Conservation (phyloP, 139 green algal genomes). For the Auxenochlorella pyrenoidosa region DNA sequence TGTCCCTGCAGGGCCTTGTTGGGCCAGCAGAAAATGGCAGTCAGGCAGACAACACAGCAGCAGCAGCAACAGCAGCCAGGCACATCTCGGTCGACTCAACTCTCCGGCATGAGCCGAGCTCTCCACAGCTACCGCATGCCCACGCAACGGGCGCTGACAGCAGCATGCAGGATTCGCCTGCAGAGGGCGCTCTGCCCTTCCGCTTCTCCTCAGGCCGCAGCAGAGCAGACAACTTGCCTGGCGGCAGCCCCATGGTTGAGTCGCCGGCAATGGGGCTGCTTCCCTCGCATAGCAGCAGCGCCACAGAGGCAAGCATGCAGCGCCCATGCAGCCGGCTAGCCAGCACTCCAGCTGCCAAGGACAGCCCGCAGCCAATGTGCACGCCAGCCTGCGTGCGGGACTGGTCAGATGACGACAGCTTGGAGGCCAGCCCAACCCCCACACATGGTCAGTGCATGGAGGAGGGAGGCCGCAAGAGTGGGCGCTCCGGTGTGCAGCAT, state of each 20-base stretch:
- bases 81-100: background rate
- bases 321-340: background rate
- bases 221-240: background rate
- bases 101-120: background rate
- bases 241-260: constrained; percentile 18
- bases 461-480: no score
- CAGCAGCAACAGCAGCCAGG: background rate
- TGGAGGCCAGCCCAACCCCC: background rate
- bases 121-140: background rate
- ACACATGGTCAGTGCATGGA: no score
- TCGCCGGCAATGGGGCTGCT: background rate
- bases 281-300: background rate
- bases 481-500: no score
- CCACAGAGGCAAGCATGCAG: background rate
- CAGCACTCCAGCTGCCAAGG: background rate
- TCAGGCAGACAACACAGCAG: background rate
- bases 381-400: constrained; percentile 6
- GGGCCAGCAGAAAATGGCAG: background rate
- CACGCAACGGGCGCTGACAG: background rate
- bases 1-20: constrained; percentile 27
- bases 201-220: background rate
- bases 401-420: constrained; percentile 15
- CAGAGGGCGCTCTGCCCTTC: background rate
- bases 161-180: constrained; percentile 2
- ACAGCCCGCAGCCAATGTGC: background rate